phyloP scores from a whole-genome alignment of 2,329 filamentous ascomycete genomes.

The Colletotrichum sidae region DNA sequence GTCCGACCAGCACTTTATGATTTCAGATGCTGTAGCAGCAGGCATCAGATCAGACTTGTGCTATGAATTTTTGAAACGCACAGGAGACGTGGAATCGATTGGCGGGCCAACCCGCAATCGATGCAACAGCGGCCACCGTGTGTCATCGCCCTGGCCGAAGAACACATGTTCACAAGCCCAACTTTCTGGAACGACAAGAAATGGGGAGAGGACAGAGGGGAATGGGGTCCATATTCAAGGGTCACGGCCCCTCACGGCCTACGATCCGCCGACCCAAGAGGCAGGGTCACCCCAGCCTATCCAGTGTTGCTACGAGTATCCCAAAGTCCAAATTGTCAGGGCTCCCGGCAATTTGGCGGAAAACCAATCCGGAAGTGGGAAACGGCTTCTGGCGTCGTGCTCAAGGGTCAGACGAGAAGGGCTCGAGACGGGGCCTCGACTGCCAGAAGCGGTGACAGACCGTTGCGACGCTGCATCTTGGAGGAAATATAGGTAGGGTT shows the following conservation, averaged over 20 bases:
- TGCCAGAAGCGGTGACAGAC: slow-evolving; percentile 28
- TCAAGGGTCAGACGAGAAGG: slow-evolving; percentile 22
- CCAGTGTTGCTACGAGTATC: slow-evolving; percentile 35
- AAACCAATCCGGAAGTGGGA: slow-evolving; percentile 32
- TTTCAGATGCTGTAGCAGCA: slow-evolving; percentile 12
- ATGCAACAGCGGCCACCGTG: slow-evolving; percentile 15
- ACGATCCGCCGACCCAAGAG: slow-evolving; percentile 28
- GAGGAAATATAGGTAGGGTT: slow-evolving; percentile 22
- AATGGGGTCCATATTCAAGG: slow-evolving; percentile 2
- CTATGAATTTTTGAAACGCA: slow-evolving; percentile 24
- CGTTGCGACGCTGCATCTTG: slow-evolving; percentile 33
- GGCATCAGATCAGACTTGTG: neutral
- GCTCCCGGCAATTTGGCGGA: slow-evolving; percentile 19
- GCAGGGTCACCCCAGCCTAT: slow-evolving; percentile 34
- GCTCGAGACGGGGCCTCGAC: slow-evolving; percentile 3
- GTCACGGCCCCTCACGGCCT: slow-evolving; percentile 11
- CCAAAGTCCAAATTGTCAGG: slow-evolving; percentile 18
- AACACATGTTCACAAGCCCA: slow-evolving; percentile 25
- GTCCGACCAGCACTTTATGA: neutral
- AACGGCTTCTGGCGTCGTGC: slow-evolving; percentile 8
- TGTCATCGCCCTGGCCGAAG: slow-evolving; percentile 12
- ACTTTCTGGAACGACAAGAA: slow-evolving; percentile 15
- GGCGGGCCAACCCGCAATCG: slow-evolving; percentile 14
- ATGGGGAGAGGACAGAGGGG: slow-evolving; percentile 4
- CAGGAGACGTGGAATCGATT: slow-evolving; percentile 10